phyloP scores from a whole-genome alignment of 2,329 filamentous ascomycete genomes.

The Fusarium austroafricanum region DNA sequence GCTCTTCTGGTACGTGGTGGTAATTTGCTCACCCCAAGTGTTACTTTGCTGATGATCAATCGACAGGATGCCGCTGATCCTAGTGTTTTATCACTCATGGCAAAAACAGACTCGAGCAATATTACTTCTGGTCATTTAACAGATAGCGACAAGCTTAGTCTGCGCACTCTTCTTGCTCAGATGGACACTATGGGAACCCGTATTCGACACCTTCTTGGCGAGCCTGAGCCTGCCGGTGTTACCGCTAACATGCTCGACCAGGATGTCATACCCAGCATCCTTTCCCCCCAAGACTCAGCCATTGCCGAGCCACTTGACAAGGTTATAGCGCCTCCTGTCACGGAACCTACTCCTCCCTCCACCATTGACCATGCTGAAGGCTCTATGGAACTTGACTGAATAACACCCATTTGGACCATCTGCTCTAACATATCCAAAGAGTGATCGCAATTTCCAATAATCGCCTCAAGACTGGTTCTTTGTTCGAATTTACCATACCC shows the following conservation, averaged over 20 bases:
- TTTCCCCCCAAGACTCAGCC: constrained; percentile 46
- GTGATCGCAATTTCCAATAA: constrained; percentile 21
- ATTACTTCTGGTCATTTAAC: constrained; percentile 56
- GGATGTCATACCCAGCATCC: constrained; percentile 41
- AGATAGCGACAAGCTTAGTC: constrained; percentile 56
- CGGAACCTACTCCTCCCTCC: constrained; percentile 55
- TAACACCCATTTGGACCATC: neutral
- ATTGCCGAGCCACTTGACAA: constrained; percentile 49
- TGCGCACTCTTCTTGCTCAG: constrained; percentile 62
- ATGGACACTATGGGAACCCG: constrained; percentile 58
- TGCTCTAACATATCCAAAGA: constrained; percentile 3
- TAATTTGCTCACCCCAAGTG: neutral
- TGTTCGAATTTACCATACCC: constrained; percentile 36
- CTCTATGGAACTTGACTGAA: constrained; percentile 56
- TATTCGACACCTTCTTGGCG: constrained; percentile 56
- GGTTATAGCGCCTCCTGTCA: constrained; percentile 47
- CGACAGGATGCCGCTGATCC: constrained; percentile 59
- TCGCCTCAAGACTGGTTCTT: constrained; percentile 31
- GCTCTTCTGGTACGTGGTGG: constrained; percentile 69
- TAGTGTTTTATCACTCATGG: constrained; percentile 60
- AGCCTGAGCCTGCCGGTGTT: constrained; percentile 44
- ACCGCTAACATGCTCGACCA: constrained; percentile 37
- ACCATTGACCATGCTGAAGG: constrained; percentile 55
- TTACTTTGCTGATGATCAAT: constrained; percentile 29
- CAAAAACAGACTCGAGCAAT: constrained; percentile 59